Base-by-base conservation (phyloP, 805 yeast genomes). In the Wickerhamomyces bovis region DNA sequence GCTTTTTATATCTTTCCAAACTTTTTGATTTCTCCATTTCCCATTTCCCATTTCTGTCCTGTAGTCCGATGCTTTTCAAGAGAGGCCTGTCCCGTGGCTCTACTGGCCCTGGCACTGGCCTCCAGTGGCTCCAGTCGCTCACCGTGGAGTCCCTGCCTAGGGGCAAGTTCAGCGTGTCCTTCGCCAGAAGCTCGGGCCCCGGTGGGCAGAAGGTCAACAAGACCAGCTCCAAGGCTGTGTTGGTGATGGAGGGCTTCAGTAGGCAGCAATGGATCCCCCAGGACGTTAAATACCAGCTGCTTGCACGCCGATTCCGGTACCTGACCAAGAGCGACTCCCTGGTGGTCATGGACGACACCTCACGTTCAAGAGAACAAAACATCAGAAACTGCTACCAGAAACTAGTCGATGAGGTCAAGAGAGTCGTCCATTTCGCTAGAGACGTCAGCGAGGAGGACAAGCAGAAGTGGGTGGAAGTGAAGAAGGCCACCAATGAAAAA, bases 191-290 rank as follows among this genome's bases (percentile, higher is more conserved):
- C 0, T 78, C 89, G 30, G 95, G 95, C 0, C 88, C 95, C 0
- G 95, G 96, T 1, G 96, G 96, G 0, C 95, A 87, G 55, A 83
- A 88, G 57, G 95, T 88, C 11, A 87, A 87, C 62, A 87, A 87
- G 55, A 72, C 67, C 47, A 72, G 68, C 26, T 74, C 85, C 1
- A 83, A 86, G 56, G 87, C 89, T 8, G 81, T 87, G 0, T 59
- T 87, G 18, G 67, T 76, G 6, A 55, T 82, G 0, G 63, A 63
- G 6, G 61, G 69, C 31, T 73, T 87, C 75, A 62, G 71, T 2
- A 52, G 57, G 1, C 74, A 75, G 1, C 49, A 57, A 6, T 84
- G 90, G 89, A 71, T 85, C 4, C 92, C 94, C 1, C 50, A 46
- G 5, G 72, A 73, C 5, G 65, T 83, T 2, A 62, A 72, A 44